phyloP scores from a whole-genome alignment of 2,329 filamentous ascomycete genomes.

The Alternaria atra region DNA sequence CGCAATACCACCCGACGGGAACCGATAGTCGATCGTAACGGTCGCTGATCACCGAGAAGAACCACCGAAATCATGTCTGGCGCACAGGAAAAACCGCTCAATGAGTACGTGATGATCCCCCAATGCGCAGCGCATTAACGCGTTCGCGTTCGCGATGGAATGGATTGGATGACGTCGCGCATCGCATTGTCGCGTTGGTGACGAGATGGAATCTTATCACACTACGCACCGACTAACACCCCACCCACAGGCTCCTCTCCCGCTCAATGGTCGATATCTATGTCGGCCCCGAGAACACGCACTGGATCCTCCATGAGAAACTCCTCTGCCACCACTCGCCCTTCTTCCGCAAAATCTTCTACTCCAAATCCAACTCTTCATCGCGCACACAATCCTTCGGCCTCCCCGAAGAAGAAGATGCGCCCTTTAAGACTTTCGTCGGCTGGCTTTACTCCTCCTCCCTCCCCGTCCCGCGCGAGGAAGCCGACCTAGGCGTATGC shows the following conservation, averaged over 20 bases:
- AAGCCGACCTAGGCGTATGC: constrained; percentile 60
- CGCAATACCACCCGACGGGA: constrained; percentile 5
- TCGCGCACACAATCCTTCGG: constrained; percentile 54
- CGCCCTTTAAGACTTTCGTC: constrained; percentile 61
- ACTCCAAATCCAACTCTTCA: constrained; percentile 43
- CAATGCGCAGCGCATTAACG: neutral
- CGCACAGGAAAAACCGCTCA: constrained; percentile 44
- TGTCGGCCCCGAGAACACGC: constrained; percentile 62
- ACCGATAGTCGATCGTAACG: constrained; percentile 11
- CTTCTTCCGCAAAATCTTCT: constrained; percentile 64
- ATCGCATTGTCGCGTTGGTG: neutral
- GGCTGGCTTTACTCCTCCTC: constrained; percentile 63
- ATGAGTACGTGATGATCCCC: constrained; percentile 37
- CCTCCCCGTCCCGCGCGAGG: constrained; percentile 58
- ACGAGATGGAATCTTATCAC: neutral
- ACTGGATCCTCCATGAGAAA: constrained; percentile 66
- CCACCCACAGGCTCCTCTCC: constrained; percentile 58
- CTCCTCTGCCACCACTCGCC: constrained; percentile 64
- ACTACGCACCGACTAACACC: neutral
- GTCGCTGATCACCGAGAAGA: constrained; percentile 10
- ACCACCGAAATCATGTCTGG: constrained; percentile 31
- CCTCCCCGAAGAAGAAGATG: constrained; percentile 63
- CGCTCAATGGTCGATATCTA: constrained; percentile 65
- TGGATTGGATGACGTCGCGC: neutral
- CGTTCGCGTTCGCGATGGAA: neutral